Evolutionary conservation across 164 flowering plant species (phyloP), one percentile per base, ranked within the genome.

Genomic region (Liquidambar formosana): DNA sequence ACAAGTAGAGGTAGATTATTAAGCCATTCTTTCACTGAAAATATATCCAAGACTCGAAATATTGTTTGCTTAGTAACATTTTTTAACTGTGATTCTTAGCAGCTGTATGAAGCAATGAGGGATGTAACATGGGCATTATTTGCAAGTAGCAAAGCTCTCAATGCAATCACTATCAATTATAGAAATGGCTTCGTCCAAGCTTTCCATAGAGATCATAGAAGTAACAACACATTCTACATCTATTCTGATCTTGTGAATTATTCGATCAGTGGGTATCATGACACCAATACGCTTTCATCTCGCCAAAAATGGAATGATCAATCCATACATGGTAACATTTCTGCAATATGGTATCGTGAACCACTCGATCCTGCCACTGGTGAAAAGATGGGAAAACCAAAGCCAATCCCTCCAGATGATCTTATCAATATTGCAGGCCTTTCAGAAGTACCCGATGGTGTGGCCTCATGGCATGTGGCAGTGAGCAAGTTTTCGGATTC

Each of bases 161-260:
- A 84, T 77, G 85, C 99, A 9, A 89, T 95, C 62, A 95, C 99
- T 12, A 86, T 91, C 67, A 91, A 80, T 13, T 93, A 95, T 75
- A 83, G 67, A 70, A 93, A 95, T 60, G 99, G 99, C 1, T 90
- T 91, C 75, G 97, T 95, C 61, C 99, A 95, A 72, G 99, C 97
- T 45, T 91, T 95, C 68, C 97, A 95, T 70, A 85, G 99, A 78
- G 97, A 95, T 69, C 96, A 86, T 73, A 87, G 80, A 74, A 91
- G 83, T 65, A 88, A 89, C 73, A 87, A 80, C 58, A 90, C 99
- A 63, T 95, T 77, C 76, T 95, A 95, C 84, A 95, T 95, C 72
- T 90, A 88, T 81, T 91, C 97, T 53, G 86, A 91, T 59, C 77
- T 86, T 33, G 67, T 63, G 21, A 89, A 93, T 72, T 85, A 90